Percentiles rank a stretch among this genome's conserved stretches.
phyloP scores from a whole-genome alignment of 2,329 filamentous ascomycete genomes.

The Penicillium thymicola region DNA sequence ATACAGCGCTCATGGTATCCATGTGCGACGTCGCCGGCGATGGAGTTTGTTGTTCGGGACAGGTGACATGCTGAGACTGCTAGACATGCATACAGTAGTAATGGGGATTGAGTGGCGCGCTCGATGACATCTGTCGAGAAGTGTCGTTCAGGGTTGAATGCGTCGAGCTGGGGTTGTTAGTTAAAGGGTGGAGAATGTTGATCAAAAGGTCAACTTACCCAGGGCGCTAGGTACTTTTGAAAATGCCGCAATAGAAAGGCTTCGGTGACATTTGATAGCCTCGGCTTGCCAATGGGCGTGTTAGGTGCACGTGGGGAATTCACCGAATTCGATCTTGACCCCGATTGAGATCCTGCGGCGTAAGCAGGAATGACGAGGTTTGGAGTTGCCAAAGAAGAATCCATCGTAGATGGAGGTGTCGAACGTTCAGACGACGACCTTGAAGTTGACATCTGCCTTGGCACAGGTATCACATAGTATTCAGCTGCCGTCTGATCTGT shows the following conservation, averaged over 20 bases:
- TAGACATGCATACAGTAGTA: conserved; percentile 34
- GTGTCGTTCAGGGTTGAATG: conserved; percentile 30
- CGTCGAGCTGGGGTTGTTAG: conserved; percentile 27
- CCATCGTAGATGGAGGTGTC: conserved; percentile 26
- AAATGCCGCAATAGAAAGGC: conserved; percentile 36
- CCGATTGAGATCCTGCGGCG: conserved; percentile 9
- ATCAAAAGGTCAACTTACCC: conserved; percentile 20
- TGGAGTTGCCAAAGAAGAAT: conserved; percentile 17
- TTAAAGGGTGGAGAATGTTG: too few relatives aligned
- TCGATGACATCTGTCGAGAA: conserved; percentile 33
- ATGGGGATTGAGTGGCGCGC: conserved; percentile 29
- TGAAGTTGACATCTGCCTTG: conserved; percentile 13
- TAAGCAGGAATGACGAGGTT: conserved; percentile 11
- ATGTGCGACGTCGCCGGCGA: conserved; percentile 30
- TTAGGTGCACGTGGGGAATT: conserved; percentile 19
- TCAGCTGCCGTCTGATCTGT: conserved; percentile 36
- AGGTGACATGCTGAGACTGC: conserved; percentile 36
- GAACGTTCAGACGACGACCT: conserved; percentile 26
- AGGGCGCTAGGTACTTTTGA: conserved; percentile 31
- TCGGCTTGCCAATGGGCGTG: conserved; percentile 22
- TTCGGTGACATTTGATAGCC: conserved; percentile 30
- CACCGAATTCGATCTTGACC: conserved; percentile 16
- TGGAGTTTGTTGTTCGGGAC: conserved; percentile 29
- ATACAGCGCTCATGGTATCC: conserved; percentile 37
- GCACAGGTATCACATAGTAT: conserved; percentile 30